These are phyloP conservation scores for Puccinia horiana DNA, from an alignment of 1,284 basidiomycete species.

Conservation along the genomic window DNA sequence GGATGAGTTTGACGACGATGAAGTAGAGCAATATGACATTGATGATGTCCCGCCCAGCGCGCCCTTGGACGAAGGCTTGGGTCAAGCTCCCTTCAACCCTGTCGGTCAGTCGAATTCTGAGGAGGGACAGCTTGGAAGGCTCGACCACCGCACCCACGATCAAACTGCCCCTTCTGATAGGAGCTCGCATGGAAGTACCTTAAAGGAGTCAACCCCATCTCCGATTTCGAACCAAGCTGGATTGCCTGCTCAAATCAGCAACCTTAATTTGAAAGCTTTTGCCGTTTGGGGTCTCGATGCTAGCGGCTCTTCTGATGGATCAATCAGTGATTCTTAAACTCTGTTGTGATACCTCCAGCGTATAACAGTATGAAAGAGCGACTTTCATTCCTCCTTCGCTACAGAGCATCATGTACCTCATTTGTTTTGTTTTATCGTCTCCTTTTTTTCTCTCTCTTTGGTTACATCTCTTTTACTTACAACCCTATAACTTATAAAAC, in stretches of 20 bases:
- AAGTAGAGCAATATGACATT: conserved; percentile 70
- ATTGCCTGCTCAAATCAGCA: background rate
- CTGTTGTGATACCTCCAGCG: no score
- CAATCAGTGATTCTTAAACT: background rate
- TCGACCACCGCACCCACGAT: background rate
- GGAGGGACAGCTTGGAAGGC: background rate
- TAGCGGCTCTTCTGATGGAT: conserved; percentile 3
- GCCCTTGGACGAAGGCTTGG: background rate
- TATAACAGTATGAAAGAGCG: no score
- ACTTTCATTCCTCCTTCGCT: no score
- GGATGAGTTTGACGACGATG: conserved; percentile 61
- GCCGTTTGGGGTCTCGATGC: conserved; percentile 45
- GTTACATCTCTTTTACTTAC: background rate
- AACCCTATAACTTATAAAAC: background rate
- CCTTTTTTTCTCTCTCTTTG: background rate
- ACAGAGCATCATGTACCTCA: background rate
- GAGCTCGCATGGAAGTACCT: conserved; percentile 9
- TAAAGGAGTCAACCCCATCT: background rate
- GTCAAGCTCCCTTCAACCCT: background rate
- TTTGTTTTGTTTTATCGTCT: no score
- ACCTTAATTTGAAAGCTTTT: conserved; percentile 24
- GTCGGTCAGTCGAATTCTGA: background rate
- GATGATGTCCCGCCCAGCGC: conserved; percentile 64
- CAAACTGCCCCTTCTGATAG: background rate
- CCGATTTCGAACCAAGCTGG: background rate